Evolutionary conservation across 352 stramenopile genomes (phyloP), one percentile per base, ranked within the genome.

Genomic region (Poterioochromonas sp.): DNA sequence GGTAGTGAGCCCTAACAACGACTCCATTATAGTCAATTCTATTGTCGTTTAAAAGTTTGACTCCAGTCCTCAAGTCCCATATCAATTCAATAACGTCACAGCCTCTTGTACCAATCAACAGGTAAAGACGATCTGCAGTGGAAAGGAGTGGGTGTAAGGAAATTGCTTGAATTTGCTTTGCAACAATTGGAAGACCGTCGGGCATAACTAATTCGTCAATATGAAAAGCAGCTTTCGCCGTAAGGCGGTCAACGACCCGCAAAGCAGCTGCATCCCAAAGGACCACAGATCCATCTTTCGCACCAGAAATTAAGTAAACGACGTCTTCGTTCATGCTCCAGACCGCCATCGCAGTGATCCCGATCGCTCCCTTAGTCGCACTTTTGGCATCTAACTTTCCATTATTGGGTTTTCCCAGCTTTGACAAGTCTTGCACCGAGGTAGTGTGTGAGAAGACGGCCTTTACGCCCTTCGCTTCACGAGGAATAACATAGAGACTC

Each of bases 1-100:
- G 79, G 65, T 77, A 90, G 70, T 96, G 91, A 22, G 71, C 73
- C 12, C 71, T 71, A 44, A 53, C 41, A 29, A 83, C 34, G 12
- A 83, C 37, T n/a, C 58, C 29, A 32, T 26, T 8, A 11, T 11
- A 18, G 11, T 5, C 12, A 15, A 15, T 18, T 20, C 58, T 5
- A 68, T 20, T 37, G 26, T 58, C 47, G 15, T 58, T 15, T 15
- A 26, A 58, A 15, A 58, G 47, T 26, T 15, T 26, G 15, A 26
- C 47, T 26, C 15, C 15, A 15, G 15, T 15, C 5, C 32, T 22
- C 1, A 54, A 8, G 12, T 51, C 18, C 3, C n/a, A 51, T 12
- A 37, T 0, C 35, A 64, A 15, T 77, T 65, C 70, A 8, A 77
- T 43, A 0, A 64, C 32, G 58, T 64, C 70, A 51, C 70, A 62